Conservation (phyloP, 106 monocot species). For the Triglochin maritima region DNA sequence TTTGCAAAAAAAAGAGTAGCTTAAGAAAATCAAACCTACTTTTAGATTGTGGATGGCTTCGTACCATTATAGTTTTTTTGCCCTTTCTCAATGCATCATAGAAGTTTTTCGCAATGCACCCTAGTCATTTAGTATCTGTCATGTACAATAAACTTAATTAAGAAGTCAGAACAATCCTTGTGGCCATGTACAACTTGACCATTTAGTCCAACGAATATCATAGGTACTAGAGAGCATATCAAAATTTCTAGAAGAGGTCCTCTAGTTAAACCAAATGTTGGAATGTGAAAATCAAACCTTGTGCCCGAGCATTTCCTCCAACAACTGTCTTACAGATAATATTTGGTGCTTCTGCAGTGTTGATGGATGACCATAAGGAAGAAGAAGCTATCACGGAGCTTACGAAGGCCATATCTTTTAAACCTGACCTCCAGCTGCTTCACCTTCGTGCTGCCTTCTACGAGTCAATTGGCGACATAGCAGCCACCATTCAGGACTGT, state of each 20-base stretch:
- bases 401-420: conserved; percentile 67
- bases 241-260: background rate
- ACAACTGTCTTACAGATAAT: background rate
- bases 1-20: too few species aligned
- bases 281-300: background rate
- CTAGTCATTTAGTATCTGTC: too few species aligned
- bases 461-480: conserved; percentile 56
- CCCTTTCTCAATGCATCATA: too few species aligned
- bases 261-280: background rate
- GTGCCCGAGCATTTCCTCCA: background rate
- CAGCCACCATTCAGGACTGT: conserved; percentile 52
- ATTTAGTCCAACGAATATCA: background rate
- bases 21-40: too few species aligned
- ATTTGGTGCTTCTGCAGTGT: conserved; percentile 26
- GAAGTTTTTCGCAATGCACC: too few species aligned
- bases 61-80: too few species aligned
- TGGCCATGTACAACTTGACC: too few species aligned
- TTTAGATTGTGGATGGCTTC: too few species aligned
- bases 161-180: background rate
- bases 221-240: background rate
- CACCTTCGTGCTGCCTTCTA: conserved; percentile 89
- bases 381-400: conserved; percentile 80
- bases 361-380: conserved; percentile 90
- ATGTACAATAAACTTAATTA: background rate
- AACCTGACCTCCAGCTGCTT: conserved; percentile 84